These are phyloP conservation scores for Tricholoma saponaceum DNA, from an alignment of 768 basidiomycete species.

Conservation along the genomic window DNA sequence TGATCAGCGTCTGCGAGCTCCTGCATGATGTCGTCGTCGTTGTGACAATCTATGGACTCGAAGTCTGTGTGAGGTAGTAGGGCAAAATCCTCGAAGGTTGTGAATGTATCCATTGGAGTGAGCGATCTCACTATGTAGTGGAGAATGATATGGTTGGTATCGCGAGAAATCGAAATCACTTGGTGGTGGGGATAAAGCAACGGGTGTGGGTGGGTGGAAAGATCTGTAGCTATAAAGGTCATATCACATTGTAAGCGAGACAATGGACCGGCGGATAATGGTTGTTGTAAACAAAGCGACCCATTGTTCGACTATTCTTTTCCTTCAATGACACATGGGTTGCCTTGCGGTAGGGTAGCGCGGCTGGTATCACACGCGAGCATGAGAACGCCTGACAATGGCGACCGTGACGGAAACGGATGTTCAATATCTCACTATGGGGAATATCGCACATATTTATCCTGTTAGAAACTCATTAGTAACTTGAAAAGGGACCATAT, in stretches of 20 bases:
- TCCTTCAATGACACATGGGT: neutral
- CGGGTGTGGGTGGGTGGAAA: neutral
- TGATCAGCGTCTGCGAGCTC: constrained; percentile 9
- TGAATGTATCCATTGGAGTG: neutral
- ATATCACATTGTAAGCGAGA: neutral
- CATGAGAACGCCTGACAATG: neutral
- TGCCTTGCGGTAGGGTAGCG: neutral
- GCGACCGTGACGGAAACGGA: neutral
- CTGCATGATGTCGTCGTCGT: constrained; percentile 5
- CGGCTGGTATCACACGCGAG: neutral
- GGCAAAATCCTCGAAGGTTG: neutral
- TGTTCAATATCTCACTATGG: neutral
- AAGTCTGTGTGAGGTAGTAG: neutral
- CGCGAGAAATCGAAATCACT: neutral
- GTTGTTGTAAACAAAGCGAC: neutral
- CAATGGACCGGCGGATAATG: neutral
- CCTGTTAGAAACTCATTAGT: too few species aligned
- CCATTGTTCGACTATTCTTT: neutral
- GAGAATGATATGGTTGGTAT: neutral
- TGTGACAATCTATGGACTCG: neutral
- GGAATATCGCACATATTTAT: neutral
- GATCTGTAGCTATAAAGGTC: neutral
- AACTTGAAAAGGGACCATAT: too few species aligned
- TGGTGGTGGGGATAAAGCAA: neutral
- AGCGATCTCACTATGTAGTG: too few species aligned